Conservation (phyloP, 441 rosid genomes). For the Arabidopsis hybrid region DNA sequence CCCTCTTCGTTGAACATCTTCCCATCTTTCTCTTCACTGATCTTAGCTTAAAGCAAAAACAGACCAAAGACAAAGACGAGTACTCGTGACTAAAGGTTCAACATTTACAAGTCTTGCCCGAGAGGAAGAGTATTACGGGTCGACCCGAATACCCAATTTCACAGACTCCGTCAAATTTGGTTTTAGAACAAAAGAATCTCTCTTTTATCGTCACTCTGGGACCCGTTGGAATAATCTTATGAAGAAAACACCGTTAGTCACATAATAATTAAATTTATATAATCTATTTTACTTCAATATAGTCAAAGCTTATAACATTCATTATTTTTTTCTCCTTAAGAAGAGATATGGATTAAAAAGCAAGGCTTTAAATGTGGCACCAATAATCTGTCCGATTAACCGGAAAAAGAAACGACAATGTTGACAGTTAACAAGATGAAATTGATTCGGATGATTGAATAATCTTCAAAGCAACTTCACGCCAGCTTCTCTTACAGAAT, state of each 20-base stretch:
- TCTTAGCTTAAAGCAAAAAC: conserved; percentile 2
- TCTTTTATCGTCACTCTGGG: conserved; percentile 7
- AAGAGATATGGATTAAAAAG: conserved; percentile 14
- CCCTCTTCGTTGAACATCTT: conserved; percentile 11
- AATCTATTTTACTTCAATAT: conserved; percentile 1
- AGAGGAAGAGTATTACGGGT: not conserved
- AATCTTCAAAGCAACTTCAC: conserved; percentile 58
- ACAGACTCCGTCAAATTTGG: conserved; percentile 22
- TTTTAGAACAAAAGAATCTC: not conserved
- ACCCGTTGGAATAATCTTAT: not conserved
- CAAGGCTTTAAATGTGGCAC: conserved; percentile 2
- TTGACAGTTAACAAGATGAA: conserved; percentile 7
- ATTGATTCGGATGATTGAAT: not conserved
- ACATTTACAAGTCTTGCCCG: conserved; percentile 13
- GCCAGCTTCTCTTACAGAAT: conserved; percentile 73
- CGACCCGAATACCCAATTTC: conserved; percentile 34
- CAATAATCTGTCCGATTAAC: conserved; percentile 7
- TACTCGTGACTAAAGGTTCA: conserved; percentile 31
- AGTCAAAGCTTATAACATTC: conserved; percentile 19
- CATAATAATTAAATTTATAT: not conserved
- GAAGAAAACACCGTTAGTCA: not conserved
- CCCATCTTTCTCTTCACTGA: conserved; percentile 36
- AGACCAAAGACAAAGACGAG: conserved; percentile 1
- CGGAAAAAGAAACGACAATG: not conserved
- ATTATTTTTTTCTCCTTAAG: not conserved